Conservation (phyloP, 2,329 filamentous ascomycete species). For the Sclerotinia sclerotiorum region DNA sequence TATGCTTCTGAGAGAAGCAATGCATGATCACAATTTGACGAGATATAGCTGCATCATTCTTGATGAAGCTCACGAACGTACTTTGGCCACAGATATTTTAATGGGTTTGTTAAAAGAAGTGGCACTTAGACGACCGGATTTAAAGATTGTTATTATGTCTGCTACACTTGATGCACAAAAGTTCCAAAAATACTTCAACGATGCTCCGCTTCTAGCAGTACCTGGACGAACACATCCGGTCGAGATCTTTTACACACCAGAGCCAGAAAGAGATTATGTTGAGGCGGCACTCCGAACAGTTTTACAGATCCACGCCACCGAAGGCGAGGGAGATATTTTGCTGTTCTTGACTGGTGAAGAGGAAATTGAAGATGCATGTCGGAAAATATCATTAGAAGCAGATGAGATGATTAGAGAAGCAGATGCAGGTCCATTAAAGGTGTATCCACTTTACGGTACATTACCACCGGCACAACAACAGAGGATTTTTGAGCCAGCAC, state of each 20-base stretch:
- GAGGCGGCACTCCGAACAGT: slow-evolving; percentile 94
- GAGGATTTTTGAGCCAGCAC: slow-evolving; percentile 89
- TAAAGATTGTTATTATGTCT: slow-evolving; percentile 99
- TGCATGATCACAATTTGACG: slow-evolving; percentile 88
- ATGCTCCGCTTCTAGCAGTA: slow-evolving; percentile 89
- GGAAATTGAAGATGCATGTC: slow-evolving; percentile 94
- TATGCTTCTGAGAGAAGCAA: slow-evolving; percentile 94
- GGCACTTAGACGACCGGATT: slow-evolving; percentile 73
- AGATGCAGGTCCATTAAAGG: slow-evolving; percentile 82
- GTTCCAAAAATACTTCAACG: slow-evolving; percentile 95
- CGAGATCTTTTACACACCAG: slow-evolving; percentile 97
- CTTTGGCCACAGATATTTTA: slow-evolving; percentile 92
- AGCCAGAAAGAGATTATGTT: slow-evolving; percentile 94
- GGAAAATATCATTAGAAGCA: slow-evolving; percentile 85
- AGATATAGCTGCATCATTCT: slow-evolving; percentile 98
- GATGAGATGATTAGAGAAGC: slow-evolving; percentile 92
- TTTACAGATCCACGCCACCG: slow-evolving; percentile 91
- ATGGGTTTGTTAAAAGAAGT: slow-evolving; percentile 97
- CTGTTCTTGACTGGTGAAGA: slow-evolving; percentile 97
- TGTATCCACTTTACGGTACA: slow-evolving; percentile 93
- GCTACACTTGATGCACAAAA: slow-evolving; percentile 96
- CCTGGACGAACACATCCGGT: slow-evolving; percentile 94
- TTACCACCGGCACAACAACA: slow-evolving; percentile 92
- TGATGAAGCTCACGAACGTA: slow-evolving; percentile 97
- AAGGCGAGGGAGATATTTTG: slow-evolving; percentile 88